Percentiles rank a stretch among this genome's conserved stretches.
Conservation (phyloP, 768 basidiomycete species). For the Termitomyces sp. region DNA sequence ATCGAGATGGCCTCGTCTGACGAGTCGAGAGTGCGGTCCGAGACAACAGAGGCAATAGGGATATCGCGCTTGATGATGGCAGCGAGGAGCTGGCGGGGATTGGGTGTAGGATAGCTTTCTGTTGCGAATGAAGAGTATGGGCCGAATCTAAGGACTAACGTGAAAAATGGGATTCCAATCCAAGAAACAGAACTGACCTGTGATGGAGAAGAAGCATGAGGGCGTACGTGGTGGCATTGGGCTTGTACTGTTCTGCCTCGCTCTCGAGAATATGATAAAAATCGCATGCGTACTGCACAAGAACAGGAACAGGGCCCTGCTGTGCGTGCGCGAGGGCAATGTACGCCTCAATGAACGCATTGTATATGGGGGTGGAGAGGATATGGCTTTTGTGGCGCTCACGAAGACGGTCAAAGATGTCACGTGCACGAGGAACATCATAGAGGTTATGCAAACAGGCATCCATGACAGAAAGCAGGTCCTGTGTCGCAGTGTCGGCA, state of each 20-base stretch:
- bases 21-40: conserved; percentile 49
- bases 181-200: conserved; percentile 30
- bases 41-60: conserved; percentile 43
- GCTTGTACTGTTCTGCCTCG: conserved; percentile 37
- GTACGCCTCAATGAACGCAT: conserved; percentile 64
- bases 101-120: conserved; percentile 10
- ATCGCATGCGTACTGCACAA: conserved; percentile 58
- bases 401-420: conserved; percentile 64
- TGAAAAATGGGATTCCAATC: not conserved
- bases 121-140: conserved; percentile 23
- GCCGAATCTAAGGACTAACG: conserved; percentile 25
- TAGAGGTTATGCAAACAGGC: conserved; percentile 74
- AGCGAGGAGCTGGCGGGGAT: conserved; percentile 32
- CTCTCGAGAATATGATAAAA: conserved; percentile 56
- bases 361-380: conserved; percentile 49
- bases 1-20: conserved; percentile 51
- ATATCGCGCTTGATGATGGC: conserved; percentile 45
- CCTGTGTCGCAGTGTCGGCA: conserved; percentile 59
- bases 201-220: conserved; percentile 57
- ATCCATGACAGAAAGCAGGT: conserved; percentile 72
- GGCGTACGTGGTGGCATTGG: conserved; percentile 60
- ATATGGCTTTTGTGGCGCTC: conserved; percentile 20
- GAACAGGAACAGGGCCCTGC: conserved; percentile 42
- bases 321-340: conserved; percentile 42
- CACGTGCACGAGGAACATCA: conserved; percentile 72